Percentiles rank a stretch among this genome's conserved stretches.
Conservation (phyloP, 116 monocot species). For the Cymodocea nodosa region DNA sequence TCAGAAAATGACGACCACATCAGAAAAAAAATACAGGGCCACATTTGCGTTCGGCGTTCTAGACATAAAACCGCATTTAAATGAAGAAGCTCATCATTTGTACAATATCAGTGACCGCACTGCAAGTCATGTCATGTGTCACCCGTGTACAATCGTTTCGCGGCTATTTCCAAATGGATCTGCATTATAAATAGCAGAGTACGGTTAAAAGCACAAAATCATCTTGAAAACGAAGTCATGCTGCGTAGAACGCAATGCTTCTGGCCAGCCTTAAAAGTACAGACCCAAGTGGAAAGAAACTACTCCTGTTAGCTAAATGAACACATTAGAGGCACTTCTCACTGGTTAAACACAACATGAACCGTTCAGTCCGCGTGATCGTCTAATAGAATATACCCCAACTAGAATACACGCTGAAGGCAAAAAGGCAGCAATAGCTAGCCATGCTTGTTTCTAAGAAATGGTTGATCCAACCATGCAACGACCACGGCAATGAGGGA, state of each 20-base stretch:
- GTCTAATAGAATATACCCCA: not conserved
- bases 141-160: too few relatives aligned
- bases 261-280: not conserved
- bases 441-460: not conserved
- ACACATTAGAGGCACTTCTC: not conserved
- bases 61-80: too few relatives aligned
- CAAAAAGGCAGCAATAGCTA: not conserved
- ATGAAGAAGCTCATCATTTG: too few relatives aligned
- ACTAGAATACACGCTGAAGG: conserved; percentile 5
- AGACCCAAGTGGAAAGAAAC: conserved; percentile 1
- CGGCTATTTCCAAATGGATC: too few relatives aligned
- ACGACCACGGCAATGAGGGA: not conserved
- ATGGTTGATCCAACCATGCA: not conserved
- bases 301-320: not conserved
- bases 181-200: too few relatives aligned
- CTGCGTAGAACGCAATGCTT: not conserved
- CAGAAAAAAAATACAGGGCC: too few relatives aligned
- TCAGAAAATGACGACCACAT: too few relatives aligned
- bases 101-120: too few relatives aligned
- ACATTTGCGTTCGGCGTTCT: too few relatives aligned
- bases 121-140: too few relatives aligned
- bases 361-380: not conserved
- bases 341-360: conserved; percentile 4
- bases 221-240: not conserved
- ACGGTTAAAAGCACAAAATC: conserved; percentile 13